A percentile compares a stretch with the other conserved stretches of the same genome.
These are phyloP conservation scores for Ustilago cynodontis DNA, from an alignment of 1,284 basidiomycete species.

Conservation along the genomic window DNA sequence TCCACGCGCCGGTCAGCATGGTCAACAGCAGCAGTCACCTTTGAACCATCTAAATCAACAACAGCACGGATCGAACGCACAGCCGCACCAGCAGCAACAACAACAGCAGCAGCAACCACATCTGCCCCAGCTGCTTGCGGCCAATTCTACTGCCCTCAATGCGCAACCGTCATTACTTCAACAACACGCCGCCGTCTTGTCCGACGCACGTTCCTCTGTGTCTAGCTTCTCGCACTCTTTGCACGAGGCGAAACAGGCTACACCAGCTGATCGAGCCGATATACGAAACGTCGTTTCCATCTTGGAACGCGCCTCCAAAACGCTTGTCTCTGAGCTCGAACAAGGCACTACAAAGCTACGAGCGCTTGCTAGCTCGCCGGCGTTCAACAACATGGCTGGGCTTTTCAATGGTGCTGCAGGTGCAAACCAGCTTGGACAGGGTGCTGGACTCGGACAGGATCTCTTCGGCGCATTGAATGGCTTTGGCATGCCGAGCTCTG, in stretches of 20 bases:
- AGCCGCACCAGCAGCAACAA: conserved; percentile 1
- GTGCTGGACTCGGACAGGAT: conserved; percentile 16
- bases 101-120: conserved; percentile 26
- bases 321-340: conserved; percentile 36
- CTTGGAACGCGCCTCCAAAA: conserved; percentile 36
- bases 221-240: conserved; percentile 35
- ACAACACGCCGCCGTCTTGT: conserved; percentile 39
- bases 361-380: conserved; percentile 22
- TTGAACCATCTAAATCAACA: conserved; percentile 17
- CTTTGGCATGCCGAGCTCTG: conserved; percentile 25
- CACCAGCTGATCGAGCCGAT: conserved; percentile 35
- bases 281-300: conserved; percentile 36
- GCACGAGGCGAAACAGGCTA: conserved; percentile 38
- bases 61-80: conserved; percentile 10
- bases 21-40: conserved; percentile 12
- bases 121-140: conserved; percentile 30
- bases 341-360: conserved; percentile 36
- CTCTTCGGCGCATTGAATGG: conserved; percentile 25
- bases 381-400: conserved; percentile 22
- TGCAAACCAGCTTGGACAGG: conserved; percentile 11
- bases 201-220: conserved; percentile 30
- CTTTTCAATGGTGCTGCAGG: conserved; percentile 12
- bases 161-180: conserved; percentile 30
- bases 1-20: conserved; percentile 7
- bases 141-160: conserved; percentile 4